phyloP scores from a whole-genome alignment of 2,329 filamentous ascomycete species.

The Zymoseptoria passerinii region DNA sequence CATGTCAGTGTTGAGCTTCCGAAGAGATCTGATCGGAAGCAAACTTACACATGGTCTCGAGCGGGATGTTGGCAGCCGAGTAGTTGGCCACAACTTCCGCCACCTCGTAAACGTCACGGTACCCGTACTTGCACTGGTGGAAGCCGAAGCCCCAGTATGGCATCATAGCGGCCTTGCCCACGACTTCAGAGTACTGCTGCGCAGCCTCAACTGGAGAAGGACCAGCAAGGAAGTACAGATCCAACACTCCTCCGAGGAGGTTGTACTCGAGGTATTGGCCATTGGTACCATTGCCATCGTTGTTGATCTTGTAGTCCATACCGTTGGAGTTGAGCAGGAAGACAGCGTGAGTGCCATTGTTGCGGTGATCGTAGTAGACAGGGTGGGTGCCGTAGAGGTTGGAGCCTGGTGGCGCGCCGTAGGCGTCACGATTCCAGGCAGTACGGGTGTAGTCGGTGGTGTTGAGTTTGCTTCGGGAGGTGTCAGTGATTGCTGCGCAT shows the following conservation, averaged over 20 bases:
- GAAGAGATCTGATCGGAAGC: background rate
- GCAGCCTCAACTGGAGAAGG: constrained; percentile 40
- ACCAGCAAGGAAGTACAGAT: constrained; percentile 49
- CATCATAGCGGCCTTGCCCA: constrained; percentile 42
- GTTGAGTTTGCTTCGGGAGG: constrained; percentile 39
- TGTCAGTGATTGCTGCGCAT: constrained; percentile 1
- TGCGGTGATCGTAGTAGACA: constrained; percentile 65
- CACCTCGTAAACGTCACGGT: constrained; percentile 53
- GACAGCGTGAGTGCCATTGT: constrained; percentile 52
- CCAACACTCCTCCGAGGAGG: constrained; percentile 65
- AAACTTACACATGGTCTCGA: constrained; percentile 57
- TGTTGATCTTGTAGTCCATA: constrained; percentile 70
- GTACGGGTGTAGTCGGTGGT: constrained; percentile 63
- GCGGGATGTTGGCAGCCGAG: constrained; percentile 54
- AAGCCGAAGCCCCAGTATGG: constrained; percentile 48
- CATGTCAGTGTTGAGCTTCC: constrained; percentile 47
- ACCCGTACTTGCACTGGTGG: constrained; percentile 44
- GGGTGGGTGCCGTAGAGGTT: constrained; percentile 70
- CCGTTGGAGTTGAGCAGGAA: constrained; percentile 64
- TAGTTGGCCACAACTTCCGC: constrained; percentile 61
- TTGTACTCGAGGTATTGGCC: constrained; percentile 73
- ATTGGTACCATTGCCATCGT: constrained; percentile 33
- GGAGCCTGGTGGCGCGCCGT: constrained; percentile 48
- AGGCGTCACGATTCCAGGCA: constrained; percentile 61
- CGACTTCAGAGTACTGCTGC: constrained; percentile 44